These are phyloP conservation scores for Penicillium sp. DNA, from an alignment of 2,329 filamentous ascomycete genomes.

Conservation along the genomic window DNA sequence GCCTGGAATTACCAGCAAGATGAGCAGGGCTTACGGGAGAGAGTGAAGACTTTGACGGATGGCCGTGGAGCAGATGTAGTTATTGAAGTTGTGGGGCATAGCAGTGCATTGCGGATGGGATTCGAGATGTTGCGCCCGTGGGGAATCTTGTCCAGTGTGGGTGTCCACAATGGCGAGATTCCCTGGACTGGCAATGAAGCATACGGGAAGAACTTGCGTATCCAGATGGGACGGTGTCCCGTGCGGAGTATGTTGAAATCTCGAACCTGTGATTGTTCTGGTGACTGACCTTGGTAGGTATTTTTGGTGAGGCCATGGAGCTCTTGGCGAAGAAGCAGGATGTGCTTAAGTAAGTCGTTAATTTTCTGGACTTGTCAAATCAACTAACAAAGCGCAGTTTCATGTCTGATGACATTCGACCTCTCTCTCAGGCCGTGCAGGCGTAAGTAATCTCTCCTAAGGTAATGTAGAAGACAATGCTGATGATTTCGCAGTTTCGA, in stretches of 20 bases:
- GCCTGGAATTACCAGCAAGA: constrained; percentile 74
- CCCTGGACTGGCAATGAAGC: constrained; percentile 66
- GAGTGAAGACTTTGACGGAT: constrained; percentile 69
- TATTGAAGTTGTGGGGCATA: constrained; percentile 73
- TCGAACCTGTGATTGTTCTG: neutral
- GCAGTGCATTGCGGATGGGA: constrained; percentile 65
- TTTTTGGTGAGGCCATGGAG: constrained; percentile 65
- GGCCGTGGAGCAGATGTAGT: constrained; percentile 82
- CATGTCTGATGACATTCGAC: constrained; percentile 73
- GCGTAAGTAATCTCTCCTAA: constrained; percentile 32
- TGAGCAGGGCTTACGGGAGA: constrained; percentile 55
- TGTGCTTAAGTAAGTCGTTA: constrained; percentile 59
- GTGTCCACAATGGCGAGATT: constrained; percentile 71
- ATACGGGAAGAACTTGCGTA: constrained; percentile 65
- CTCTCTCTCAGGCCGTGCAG: constrained; percentile 62
- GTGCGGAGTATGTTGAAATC: constrained; percentile 46
- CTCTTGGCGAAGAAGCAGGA: constrained; percentile 66
- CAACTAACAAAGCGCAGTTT: constrained; percentile 52
- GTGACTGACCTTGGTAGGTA: constrained; percentile 27
- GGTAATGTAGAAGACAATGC: neutral
- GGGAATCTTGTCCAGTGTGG: constrained; percentile 70
- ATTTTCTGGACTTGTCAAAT: neutral
- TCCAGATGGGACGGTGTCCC: constrained; percentile 75
- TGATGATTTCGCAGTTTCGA: constrained; percentile 52
- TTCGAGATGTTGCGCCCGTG: constrained; percentile 73